Conservation (phyloP, 148 eudicot species). For the Rheum nobile region DNA sequence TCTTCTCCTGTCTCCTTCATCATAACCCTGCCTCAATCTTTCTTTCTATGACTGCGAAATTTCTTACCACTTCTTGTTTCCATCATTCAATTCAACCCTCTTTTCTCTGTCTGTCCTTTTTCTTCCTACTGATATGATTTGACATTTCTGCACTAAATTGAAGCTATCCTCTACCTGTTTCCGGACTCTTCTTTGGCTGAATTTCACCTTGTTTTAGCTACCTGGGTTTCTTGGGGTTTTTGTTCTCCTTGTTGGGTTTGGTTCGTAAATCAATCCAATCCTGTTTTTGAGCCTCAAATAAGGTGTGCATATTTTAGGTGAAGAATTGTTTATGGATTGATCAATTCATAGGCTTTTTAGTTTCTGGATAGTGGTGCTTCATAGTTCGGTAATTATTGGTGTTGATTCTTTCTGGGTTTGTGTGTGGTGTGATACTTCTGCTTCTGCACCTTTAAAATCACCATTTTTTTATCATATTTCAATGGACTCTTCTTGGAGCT, state of each 20-base stretch:
- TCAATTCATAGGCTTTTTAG: neutral
- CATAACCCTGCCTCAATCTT: neutral
- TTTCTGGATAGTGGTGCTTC: neutral
- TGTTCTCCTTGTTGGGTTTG: neutral
- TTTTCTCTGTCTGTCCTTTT: neutral
- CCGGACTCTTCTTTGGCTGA: neutral
- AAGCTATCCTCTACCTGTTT: neutral
- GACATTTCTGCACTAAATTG: neutral
- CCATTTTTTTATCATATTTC: neutral
- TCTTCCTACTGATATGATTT: neutral
- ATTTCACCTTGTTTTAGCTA: neutral
- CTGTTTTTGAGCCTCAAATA: neutral
- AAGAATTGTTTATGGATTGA: neutral
- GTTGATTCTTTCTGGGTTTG: neutral
- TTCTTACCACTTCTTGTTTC: neutral
- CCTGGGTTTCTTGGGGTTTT: neutral
- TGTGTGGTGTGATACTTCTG: no score
- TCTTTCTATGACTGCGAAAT: neutral
- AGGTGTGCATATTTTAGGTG: neutral
- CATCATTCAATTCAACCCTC: neutral
- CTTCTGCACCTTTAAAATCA: neutral
- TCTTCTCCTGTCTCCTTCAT: constrained; percentile 3
- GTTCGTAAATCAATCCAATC: neutral
- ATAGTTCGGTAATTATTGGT: no score
- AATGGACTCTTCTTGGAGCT: constrained; percentile 9